Evolutionary conservation across 2,329 filamentous ascomycete species (phyloP).

Genomic region (Epicoccum sorghinum): DNA sequence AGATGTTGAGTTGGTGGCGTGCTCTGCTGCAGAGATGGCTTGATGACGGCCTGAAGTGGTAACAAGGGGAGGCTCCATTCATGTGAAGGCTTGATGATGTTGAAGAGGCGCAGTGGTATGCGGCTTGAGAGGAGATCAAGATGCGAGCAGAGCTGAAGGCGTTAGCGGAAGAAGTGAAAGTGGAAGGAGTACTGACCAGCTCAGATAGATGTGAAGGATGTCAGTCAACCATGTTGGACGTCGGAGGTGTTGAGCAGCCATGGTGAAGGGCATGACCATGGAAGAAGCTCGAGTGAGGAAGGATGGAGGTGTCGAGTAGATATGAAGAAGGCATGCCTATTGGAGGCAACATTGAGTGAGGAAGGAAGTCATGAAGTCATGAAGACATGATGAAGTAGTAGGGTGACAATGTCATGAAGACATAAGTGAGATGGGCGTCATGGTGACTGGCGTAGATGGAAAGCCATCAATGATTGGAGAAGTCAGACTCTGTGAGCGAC

Average conservation of each 20-base stretch:
- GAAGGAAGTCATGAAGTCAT: neutral
- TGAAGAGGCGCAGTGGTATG: neutral
- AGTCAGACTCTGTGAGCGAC: too few species aligned
- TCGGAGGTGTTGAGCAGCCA: conserved; percentile 3
- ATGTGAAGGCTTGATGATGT: neutral
- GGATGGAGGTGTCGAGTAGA: neutral
- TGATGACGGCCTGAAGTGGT: neutral
- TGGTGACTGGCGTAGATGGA: too few species aligned
- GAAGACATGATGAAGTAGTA: neutral
- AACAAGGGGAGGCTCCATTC: neutral
- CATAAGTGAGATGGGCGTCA: too few species aligned
- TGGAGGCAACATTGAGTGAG: neutral
- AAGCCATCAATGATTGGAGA: too few species aligned
- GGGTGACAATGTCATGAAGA: too few species aligned
- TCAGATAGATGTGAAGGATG: neutral
- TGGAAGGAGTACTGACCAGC: too few species aligned
- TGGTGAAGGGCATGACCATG: neutral
- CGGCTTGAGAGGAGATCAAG: neutral
- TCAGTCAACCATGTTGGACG: neutral
- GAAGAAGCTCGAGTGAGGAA: neutral
- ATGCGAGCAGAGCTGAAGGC: too few species aligned
- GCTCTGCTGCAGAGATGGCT: too few species aligned
- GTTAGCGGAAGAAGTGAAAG: too few species aligned
- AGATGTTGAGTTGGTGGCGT: too few species aligned
- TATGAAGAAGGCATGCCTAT: neutral